Conservation (phyloP, 2,329 filamentous ascomycete genomes). For the Talaromyces sp. region DNA sequence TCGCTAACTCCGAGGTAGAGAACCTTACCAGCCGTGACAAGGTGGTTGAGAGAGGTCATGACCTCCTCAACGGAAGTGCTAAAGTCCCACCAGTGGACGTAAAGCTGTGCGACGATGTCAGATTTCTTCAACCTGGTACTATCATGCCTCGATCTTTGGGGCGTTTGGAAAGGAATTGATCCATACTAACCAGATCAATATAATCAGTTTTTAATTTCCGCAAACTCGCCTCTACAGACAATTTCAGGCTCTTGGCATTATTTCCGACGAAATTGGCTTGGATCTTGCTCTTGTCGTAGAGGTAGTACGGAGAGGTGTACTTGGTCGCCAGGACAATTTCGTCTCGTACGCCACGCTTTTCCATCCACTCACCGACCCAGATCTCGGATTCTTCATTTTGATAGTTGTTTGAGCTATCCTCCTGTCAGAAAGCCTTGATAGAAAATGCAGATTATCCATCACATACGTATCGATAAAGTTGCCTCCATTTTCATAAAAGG, state of each 20-base stretch:
- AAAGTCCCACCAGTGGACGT: constrained; percentile 70
- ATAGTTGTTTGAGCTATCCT: constrained; percentile 48
- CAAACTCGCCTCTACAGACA: constrained; percentile 37
- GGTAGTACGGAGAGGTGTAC: constrained; percentile 38
- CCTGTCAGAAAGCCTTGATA: not conserved
- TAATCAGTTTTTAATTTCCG: constrained; percentile 39
- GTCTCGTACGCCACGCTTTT: constrained; percentile 31
- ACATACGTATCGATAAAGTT: constrained; percentile 57
- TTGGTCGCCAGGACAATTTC: constrained; percentile 60
- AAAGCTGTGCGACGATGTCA: constrained; percentile 46
- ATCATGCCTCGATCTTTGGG: no score
- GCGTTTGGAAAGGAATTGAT: no score
- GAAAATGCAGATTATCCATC: no score
- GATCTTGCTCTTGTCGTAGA: constrained; percentile 1
- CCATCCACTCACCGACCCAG: constrained; percentile 59
- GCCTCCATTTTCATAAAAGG: constrained; percentile 53
- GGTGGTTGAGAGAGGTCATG: constrained; percentile 67
- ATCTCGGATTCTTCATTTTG: constrained; percentile 52
- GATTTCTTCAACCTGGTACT: not conserved
- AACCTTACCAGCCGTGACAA: constrained; percentile 65
- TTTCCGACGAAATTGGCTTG: constrained; percentile 31
- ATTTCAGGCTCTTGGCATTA: constrained; percentile 34
- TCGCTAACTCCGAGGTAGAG: constrained; percentile 70
- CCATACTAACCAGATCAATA: constrained; percentile 34
- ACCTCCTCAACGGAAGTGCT: constrained; percentile 65